These are phyloP conservation scores for Themeda triandra DNA, from an alignment of 176 grass and related monocot genomes.

Conservation along the genomic window DNA sequence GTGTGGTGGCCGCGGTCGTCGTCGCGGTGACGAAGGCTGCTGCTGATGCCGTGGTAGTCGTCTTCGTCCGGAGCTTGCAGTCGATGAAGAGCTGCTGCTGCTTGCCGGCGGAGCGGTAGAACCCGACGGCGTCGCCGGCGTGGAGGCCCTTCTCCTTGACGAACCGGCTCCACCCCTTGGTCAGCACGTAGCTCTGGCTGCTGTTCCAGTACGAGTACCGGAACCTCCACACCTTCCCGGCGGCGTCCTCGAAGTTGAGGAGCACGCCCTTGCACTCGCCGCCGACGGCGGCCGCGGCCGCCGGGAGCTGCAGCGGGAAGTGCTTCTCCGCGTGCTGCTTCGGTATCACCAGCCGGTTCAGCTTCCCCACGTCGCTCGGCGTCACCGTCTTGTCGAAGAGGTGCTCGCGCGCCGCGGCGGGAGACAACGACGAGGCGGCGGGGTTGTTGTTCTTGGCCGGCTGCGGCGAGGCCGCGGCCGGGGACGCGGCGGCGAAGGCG, in stretches of 20 bases:
- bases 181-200: conserved; percentile 99
- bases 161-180: conserved; percentile 93
- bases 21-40: not conserved
- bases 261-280: conserved; percentile 70
- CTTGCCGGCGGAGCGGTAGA: conserved; percentile 43
- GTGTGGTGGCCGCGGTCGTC: not conserved
- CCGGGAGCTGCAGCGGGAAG: conserved; percentile 50
- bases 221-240: conserved; percentile 85
- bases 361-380: conserved; percentile 94
- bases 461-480: not conserved
- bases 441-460: not conserved
- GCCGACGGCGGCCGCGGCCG: not conserved
- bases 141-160: conserved; percentile 85
- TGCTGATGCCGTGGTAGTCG: not conserved
- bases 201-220: conserved; percentile 99
- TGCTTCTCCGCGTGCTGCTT: conserved; percentile 97
- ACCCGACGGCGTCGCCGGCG: conserved; percentile 73
- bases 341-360: conserved; percentile 93
- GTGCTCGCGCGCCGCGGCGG: conserved; percentile 47
- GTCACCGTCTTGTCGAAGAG: conserved; percentile 94
- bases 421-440: not conserved
- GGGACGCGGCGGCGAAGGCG: conserved; percentile 16
- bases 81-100: conserved; percentile 78
- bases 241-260: conserved; percentile 77
- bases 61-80: conserved; percentile 46